Percentiles rank a stretch among this genome's conserved stretches.
These are phyloP conservation scores for Lomentospora prolificans DNA, from an alignment of 2,329 filamentous ascomycete genomes.

Conservation along the genomic window DNA sequence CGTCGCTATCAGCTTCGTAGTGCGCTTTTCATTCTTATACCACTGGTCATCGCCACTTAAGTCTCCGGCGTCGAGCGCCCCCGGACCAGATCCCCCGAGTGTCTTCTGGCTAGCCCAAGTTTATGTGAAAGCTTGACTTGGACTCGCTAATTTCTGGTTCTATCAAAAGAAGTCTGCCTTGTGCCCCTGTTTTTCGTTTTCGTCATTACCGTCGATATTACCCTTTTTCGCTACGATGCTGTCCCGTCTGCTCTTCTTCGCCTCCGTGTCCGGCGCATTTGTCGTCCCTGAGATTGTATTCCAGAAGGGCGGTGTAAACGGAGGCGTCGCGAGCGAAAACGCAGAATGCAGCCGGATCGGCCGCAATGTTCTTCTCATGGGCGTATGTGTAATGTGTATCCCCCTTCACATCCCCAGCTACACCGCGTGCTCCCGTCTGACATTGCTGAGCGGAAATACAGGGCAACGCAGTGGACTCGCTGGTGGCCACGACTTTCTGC, in stretches of 20 bases:
- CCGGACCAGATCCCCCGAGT: too few species aligned
- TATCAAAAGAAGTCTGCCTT: too few species aligned
- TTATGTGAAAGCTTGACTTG: too few species aligned
- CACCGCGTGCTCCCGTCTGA: background rate
- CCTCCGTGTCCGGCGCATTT: background rate
- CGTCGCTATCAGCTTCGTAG: too few species aligned
- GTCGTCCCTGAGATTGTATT: constrained; percentile 2
- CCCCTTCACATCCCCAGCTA: background rate
- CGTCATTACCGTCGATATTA: too few species aligned
- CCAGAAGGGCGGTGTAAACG: constrained; percentile 19
- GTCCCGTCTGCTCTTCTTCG: background rate
- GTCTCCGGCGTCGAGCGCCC: too few species aligned
- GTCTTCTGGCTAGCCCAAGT: too few species aligned
- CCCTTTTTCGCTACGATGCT: too few species aligned
- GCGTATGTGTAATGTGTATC: constrained; percentile 25
- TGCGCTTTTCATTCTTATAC: too few species aligned
- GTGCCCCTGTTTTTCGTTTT: too few species aligned
- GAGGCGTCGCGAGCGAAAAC: constrained; percentile 63
- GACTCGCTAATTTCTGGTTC: too few species aligned
- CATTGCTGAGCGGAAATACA: constrained; percentile 15
- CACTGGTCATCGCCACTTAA: too few species aligned
- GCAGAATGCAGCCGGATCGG: constrained; percentile 61
- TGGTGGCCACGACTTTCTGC: constrained; percentile 66
- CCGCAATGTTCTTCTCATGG: constrained; percentile 45
- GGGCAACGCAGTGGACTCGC: constrained; percentile 69